Percentiles rank a stretch among this genome's conserved stretches.
Evolutionary conservation across 2,329 filamentous ascomycete species (phyloP).

Genomic region (Cladophialophora exuberans): DNA sequence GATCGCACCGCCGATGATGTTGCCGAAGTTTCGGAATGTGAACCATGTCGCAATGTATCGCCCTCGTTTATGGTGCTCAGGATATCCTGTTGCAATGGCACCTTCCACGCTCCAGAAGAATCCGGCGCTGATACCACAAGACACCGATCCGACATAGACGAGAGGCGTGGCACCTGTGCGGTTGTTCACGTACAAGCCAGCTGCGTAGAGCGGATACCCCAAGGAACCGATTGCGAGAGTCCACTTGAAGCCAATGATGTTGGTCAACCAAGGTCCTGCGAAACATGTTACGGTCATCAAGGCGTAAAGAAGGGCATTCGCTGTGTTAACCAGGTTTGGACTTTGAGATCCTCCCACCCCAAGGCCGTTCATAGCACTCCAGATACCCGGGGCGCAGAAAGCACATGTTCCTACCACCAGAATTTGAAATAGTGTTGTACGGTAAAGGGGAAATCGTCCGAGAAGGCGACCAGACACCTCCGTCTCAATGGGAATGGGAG

Average conservation of each 20-base stretch:
- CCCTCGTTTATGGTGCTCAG: constrained; percentile 51
- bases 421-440: constrained; percentile 53
- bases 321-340: constrained; percentile 49
- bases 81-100: constrained; percentile 50
- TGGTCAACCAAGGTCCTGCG: constrained; percentile 43
- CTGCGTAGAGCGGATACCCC: constrained; percentile 51
- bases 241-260: constrained; percentile 46
- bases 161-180: constrained; percentile 50
- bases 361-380: constrained; percentile 51
- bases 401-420: constrained; percentile 49
- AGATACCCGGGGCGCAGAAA: constrained; percentile 54
- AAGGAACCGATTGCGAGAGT: constrained; percentile 48
- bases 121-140: constrained; percentile 46
- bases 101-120: constrained; percentile 47
- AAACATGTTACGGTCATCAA: constrained; percentile 52
- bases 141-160: constrained; percentile 47
- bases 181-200: constrained; percentile 50
- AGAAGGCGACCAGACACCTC: background rate
- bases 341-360: constrained; percentile 43
- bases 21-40: constrained; percentile 56
- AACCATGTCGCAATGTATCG: constrained; percentile 56
- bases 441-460: constrained; percentile 27
- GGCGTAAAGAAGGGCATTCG: constrained; percentile 53
- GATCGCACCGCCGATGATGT: constrained; percentile 57
- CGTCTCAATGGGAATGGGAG: background rate